Evolutionary conservation across 768 basidiomycete species (phyloP), one percentile per base, ranked within the genome.

Genomic region (Leucocoprinus leucothites): DNA sequence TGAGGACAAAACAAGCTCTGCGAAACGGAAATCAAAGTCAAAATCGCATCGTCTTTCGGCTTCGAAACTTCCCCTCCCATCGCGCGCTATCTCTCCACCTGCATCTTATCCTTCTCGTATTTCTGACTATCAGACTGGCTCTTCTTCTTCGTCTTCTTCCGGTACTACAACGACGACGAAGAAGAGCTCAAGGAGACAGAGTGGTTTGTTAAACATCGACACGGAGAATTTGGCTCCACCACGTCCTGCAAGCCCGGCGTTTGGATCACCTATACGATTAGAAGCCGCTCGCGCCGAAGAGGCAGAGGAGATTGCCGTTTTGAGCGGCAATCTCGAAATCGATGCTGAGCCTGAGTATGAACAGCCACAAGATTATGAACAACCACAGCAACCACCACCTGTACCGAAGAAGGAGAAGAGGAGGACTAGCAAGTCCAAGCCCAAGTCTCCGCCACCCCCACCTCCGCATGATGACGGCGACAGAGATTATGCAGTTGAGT

Each of bases 231-330:
- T 76, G 21, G 64, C 77, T 21, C 74, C 74, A 16, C 82, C 78
- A 8, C 77, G 86, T 54, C 79, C 84, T 22, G 74, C 82, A 1
- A 89, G 86, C 59, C 87, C 87, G 2, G 84, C 85, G 1, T 82
- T 85, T 60, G 87, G 84, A 5, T 86, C 83, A 1, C 84, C 85
- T 26, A 74, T 78, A 26, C 76, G 82, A 43, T 69, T 78, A 59
- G 76, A 78, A 54, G 82, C 82, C 11, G 83, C 76, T 0, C 63
- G 81, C 9, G 82, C 79, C 3, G 82, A 81, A 55, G 82, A 85
- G 35, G 84, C 81, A 52, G 85, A 85, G 58, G 74, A 76, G 54
- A 65, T 69, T 38, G 75, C 67, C 13, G 75, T 67, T 13, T 65
- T 67, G 6, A 60, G 64, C 42, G 69, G 66, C 9, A 71, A 69